These are phyloP conservation scores for Austroboletus olivaceoglutinosus DNA, from an alignment of 1,284 basidiomycete genomes.

Conservation along the genomic window DNA sequence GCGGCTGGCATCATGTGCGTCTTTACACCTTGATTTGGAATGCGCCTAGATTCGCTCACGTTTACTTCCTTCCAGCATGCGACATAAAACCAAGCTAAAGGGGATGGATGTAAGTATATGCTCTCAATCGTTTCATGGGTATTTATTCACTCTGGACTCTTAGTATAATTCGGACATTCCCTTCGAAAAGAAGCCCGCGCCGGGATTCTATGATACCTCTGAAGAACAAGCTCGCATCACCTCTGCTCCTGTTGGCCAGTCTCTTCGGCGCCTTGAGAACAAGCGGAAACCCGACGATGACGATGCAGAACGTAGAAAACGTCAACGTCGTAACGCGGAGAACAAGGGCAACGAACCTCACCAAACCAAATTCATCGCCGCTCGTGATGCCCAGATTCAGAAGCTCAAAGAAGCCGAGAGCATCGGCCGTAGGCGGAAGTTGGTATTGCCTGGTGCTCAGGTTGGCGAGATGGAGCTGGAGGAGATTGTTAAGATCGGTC, in stretches of 20 bases:
- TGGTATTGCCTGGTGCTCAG: constrained; percentile 87
- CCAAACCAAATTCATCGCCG: constrained; percentile 90
- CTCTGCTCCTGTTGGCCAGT: constrained; percentile 89
- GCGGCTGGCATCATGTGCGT: constrained; percentile 94
- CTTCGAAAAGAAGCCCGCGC: constrained; percentile 93
- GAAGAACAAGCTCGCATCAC: constrained; percentile 92
- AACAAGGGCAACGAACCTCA: constrained; percentile 67
- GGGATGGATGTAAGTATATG: constrained; percentile 84
- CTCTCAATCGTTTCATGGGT: neutral
- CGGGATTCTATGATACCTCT: constrained; percentile 96
- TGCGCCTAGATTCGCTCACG: constrained; percentile 15
- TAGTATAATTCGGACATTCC: constrained; percentile 98
- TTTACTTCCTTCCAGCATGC: constrained; percentile 53
- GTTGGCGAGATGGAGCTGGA: constrained; percentile 96
- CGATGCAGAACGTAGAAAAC: constrained; percentile 81
- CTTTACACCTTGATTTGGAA: neutral
- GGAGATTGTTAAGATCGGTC: constrained; percentile 98
- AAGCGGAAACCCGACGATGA: constrained; percentile 93
- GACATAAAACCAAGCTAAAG: constrained; percentile 90
- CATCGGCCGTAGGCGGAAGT: constrained; percentile 84
- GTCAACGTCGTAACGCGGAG: constrained; percentile 62
- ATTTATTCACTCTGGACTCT: constrained; percentile 4
- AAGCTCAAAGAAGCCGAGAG: constrained; percentile 97
- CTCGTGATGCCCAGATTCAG: constrained; percentile 95
- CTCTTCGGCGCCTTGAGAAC: constrained; percentile 84